Percentiles rank a stretch among this genome's conserved stretches.
These are phyloP conservation scores for Citrus reticulata DNA, from an alignment of 345 rosid species.

Conservation along the genomic window DNA sequence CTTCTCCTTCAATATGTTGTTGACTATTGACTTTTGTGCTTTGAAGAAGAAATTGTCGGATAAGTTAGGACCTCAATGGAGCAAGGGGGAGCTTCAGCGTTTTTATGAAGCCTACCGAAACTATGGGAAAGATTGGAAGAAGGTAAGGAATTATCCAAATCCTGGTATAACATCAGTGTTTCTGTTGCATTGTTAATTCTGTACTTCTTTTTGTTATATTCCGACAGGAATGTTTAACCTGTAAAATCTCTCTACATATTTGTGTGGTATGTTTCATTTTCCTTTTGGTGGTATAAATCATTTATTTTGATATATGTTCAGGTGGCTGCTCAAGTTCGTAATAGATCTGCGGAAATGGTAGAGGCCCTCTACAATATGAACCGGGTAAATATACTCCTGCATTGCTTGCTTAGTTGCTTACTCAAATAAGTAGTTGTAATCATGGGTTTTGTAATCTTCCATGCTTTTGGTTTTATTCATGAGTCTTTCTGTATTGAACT, in stretches of 20 bases:
- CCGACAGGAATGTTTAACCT: not conserved
- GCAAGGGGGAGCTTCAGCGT: slow-evolving; percentile 70
- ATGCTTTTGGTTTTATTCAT: not conserved
- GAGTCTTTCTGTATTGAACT: not conserved
- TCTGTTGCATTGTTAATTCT: not conserved
- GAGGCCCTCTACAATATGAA: slow-evolving; percentile 91
- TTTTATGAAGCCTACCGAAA: slow-evolving; percentile 85
- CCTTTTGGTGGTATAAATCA: not conserved
- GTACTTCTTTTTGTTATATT: not conserved
- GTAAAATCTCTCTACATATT: not conserved
- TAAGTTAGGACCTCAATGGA: slow-evolving; percentile 93
- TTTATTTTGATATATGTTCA: slow-evolving; percentile 23
- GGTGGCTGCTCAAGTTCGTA: slow-evolving; percentile 68
- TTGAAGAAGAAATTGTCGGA: slow-evolving; percentile 79
- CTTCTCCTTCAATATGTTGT: slow-evolving; percentile 8
- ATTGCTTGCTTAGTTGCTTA: not conserved
- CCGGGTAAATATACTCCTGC: slow-evolving; percentile 38
- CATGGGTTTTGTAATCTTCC: not conserved
- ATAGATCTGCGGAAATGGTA: slow-evolving; percentile 81
- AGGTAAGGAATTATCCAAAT: slow-evolving; percentile 36
- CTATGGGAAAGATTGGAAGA: slow-evolving; percentile 89
- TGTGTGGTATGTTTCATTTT: not conserved
- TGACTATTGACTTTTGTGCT: slow-evolving; percentile 16
- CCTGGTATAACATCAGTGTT: not conserved
- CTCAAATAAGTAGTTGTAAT: slow-evolving; percentile 1